These are phyloP conservation scores for Neostapfia colusana DNA, from an alignment of 176 grass and related monocot genomes.

Conservation along the genomic window DNA sequence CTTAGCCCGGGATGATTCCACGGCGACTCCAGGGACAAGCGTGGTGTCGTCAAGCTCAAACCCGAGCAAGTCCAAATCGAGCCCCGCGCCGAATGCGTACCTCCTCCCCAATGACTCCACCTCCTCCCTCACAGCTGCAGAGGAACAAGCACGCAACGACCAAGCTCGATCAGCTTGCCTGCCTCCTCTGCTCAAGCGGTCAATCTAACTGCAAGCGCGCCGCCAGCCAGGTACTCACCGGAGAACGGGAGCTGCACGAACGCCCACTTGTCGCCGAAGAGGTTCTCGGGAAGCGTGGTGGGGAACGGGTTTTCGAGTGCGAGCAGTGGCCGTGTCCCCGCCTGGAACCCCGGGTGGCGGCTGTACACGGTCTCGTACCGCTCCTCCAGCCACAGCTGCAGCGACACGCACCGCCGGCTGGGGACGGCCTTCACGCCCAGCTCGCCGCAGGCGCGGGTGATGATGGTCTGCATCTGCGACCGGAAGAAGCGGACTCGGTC, in stretches of 20 bases:
- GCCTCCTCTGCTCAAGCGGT: background rate
- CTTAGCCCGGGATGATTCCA: conserved; percentile 87
- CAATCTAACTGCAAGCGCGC: background rate
- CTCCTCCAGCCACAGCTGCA: conserved; percentile 87
- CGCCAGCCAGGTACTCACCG: conserved; percentile 37
- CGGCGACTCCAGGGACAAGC: conserved; percentile 82
- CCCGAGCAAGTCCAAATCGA: conserved; percentile 88
- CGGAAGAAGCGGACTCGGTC: conserved; percentile 92
- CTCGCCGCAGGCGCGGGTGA: conserved; percentile 80
- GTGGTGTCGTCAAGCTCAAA: conserved; percentile 79
- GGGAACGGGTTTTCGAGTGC: conserved; percentile 92
- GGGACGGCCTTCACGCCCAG: conserved; percentile 86
- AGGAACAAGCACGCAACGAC: conserved; percentile 1
- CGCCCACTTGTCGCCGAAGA: conserved; percentile 90
- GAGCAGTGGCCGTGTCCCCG: conserved; percentile 78
- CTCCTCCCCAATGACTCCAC: conserved; percentile 57
- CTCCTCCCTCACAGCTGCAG: conserved; percentile 76
- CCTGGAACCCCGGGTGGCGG: conserved; percentile 78
- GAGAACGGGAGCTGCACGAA: conserved; percentile 94
- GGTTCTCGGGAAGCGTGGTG: conserved; percentile 83
- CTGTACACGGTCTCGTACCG: conserved; percentile 87
- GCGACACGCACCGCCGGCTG: conserved; percentile 78
- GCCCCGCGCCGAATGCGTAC: conserved; percentile 75
- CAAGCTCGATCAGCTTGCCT: background rate
- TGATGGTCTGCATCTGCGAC: conserved; percentile 93